A percentile compares a stretch with the other conserved stretches of the same genome.
Conservation (phyloP, 805 yeast species). For the Cyberlindnera euphorbiae region DNA sequence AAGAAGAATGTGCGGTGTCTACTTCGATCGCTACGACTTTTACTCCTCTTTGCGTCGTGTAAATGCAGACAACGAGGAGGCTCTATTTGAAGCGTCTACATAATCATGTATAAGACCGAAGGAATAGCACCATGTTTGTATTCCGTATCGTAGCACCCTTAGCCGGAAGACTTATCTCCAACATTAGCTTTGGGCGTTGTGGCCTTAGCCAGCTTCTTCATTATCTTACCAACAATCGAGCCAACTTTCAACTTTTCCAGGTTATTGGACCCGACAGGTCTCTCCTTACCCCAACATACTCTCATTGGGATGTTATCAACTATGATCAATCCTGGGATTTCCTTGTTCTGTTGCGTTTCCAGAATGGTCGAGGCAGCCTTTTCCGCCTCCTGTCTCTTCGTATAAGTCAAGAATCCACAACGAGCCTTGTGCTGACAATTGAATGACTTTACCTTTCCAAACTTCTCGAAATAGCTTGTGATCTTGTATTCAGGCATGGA, state of each 20-base stretch:
- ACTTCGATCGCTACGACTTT: slow-evolving; percentile 64
- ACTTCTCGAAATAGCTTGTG: slow-evolving; percentile 41
- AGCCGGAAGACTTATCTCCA: too few species aligned
- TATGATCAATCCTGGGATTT: slow-evolving; percentile 28
- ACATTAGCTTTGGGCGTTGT: neutral
- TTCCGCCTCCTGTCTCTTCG: slow-evolving; percentile 47
- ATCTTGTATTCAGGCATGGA: slow-evolving; percentile 62
- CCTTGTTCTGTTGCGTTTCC: slow-evolving; percentile 16
- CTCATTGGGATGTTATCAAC: slow-evolving; percentile 42
- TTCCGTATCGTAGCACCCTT: too few species aligned
- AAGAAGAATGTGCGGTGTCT: slow-evolving; percentile 70
- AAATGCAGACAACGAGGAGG: slow-evolving; percentile 40
- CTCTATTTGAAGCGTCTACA: slow-evolving; percentile 31
- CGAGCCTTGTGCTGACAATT: slow-evolving; percentile 52
- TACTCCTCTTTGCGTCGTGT: slow-evolving; percentile 41
- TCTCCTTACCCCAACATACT: slow-evolving; percentile 50
- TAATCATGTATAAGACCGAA: neutral
- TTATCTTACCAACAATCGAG: slow-evolving; percentile 44
- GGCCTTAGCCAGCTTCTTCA: slow-evolving; percentile 37
- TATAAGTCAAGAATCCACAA: slow-evolving; percentile 61
- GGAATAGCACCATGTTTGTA: too few species aligned
- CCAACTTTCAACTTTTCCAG: slow-evolving; percentile 46
- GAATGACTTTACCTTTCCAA: slow-evolving; percentile 45
- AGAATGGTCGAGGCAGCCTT: slow-evolving; percentile 27
- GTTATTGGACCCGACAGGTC: slow-evolving; percentile 36